Base-by-base conservation (phyloP, 768 basidiomycete species). In the Boletellus emodensis region DNA sequence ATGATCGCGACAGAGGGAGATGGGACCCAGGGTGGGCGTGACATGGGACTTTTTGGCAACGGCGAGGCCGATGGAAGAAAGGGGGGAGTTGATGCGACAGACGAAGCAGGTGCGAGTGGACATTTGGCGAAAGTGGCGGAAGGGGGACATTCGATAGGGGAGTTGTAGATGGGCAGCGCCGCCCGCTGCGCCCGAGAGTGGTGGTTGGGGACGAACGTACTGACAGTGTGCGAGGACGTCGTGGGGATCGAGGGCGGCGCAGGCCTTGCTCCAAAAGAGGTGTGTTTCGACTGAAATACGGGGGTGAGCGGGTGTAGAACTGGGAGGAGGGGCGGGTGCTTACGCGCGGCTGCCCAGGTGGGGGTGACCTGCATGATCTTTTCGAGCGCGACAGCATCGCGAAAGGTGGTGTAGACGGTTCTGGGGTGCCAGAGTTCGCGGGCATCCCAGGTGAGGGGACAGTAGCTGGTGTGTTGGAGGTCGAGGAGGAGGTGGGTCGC, bases 201-300 rank as follows among this genome's bases (percentile, higher is more conserved):
- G 51, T 47, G 68, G 62, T 61, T 61, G 73, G 1, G 75, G 74
- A 40, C 72, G 74, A 35, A 80, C 50, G 57, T 79, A 62, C 42
- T 76, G 72, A 56, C 78, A 73, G 18, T 78, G 74, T 4, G 72
- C 74, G 18, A 83, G 74, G 37, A 67, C 56, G 60, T 85, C 84
- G 38, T 75, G 68, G 6, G 85, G 84, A 69, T 89, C 86, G 54
- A 88, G 69, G 28, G 80, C 63, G 3, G 75, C 62, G 49, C 80
- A 75, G 1, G 83, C 85, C 52, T 85, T 81, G 53, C 75, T 74
- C 86, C 86, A 89, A 61, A 86, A 87, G 15, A 75, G 65, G 69
- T 88, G 86, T 8, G 74, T 72, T 71, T 86, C 81, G 49, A 89
- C 86, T 88, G 36, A n/a, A 18, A 2, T 32, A 24, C 1, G 8